Evolutionary conservation across 2,329 filamentous ascomycete species (phyloP).

Genomic region (Penicillium sp.): DNA sequence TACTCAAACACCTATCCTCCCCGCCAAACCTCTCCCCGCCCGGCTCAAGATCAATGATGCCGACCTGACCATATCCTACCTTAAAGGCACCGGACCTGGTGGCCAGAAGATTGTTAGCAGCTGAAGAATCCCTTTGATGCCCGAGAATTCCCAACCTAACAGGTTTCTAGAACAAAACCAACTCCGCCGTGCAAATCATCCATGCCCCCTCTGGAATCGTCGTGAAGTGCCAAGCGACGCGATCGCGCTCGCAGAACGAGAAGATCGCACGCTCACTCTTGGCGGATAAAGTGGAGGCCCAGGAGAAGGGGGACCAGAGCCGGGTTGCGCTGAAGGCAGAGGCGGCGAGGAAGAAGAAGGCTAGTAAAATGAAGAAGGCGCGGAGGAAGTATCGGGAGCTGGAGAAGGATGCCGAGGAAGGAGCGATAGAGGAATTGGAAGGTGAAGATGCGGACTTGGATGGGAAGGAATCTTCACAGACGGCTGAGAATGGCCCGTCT

Average conservation of each 20-base stretch:
- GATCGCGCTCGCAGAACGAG: slow-evolving; percentile 82
- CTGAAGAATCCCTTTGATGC: background rate
- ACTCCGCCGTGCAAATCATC: slow-evolving; percentile 88
- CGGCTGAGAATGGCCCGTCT: background rate
- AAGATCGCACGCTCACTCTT: slow-evolving; percentile 79
- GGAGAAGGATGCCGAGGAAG: slow-evolving; percentile 31
- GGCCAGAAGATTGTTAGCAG: slow-evolving; percentile 84
- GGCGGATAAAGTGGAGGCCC: slow-evolving; percentile 73
- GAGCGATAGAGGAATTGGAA: slow-evolving; percentile 11
- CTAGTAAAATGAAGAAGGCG: slow-evolving; percentile 48
- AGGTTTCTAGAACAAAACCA: slow-evolving; percentile 80
- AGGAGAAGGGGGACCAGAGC: slow-evolving; percentile 72
- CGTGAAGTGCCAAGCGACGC: slow-evolving; percentile 89
- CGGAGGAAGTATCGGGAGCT: slow-evolving; percentile 47
- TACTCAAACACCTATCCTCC: slow-evolving; percentile 23
- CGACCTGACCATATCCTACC: slow-evolving; percentile 80
- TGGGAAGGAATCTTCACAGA: background rate
- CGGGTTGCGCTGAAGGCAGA: slow-evolving; percentile 80
- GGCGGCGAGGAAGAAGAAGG: slow-evolving; percentile 68
- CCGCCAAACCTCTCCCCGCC: slow-evolving; percentile 69
- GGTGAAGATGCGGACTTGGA: slow-evolving; percentile 17
- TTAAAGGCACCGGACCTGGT: slow-evolving; percentile 89
- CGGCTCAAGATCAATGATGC: slow-evolving; percentile 73
- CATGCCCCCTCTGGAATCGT: slow-evolving; percentile 90
- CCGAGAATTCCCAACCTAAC: background rate